Percentiles rank a stretch among this genome's conserved stretches.
Evolutionary conservation across 2,329 filamentous ascomycete genomes (phyloP).

Genomic region (Amylocarpus encephaloides): DNA sequence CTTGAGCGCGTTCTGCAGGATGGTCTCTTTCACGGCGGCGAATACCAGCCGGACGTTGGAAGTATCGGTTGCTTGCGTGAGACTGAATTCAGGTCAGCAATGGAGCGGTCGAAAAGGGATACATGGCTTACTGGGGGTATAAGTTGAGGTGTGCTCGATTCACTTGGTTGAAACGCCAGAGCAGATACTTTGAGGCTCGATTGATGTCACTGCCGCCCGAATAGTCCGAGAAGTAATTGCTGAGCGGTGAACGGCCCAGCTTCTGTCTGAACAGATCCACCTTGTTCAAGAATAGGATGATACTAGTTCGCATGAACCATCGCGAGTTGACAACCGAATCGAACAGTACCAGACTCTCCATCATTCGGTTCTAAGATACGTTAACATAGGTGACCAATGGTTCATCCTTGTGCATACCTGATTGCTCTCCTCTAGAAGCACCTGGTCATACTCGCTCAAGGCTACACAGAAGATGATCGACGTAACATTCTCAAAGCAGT

Average conservation of each 20-base stretch:
- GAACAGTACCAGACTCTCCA: slow-evolving; percentile 93
- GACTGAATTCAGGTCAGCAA: slow-evolving; percentile 45
- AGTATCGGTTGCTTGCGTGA: slow-evolving; percentile 97
- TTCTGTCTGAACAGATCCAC: slow-evolving; percentile 98
- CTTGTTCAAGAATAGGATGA: slow-evolving; percentile 98
- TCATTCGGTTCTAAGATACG: slow-evolving; percentile 82
- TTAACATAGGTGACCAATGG: slow-evolving; percentile 11
- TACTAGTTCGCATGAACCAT: slow-evolving; percentile 99
- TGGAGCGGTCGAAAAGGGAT: neutral
- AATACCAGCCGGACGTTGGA: slow-evolving; percentile 98
- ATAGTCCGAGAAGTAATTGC: slow-evolving; percentile 97
- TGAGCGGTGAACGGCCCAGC: slow-evolving; percentile 78
- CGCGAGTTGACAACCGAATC: slow-evolving; percentile 98
- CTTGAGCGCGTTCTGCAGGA: slow-evolving; percentile 94
- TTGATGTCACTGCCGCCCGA: slow-evolving; percentile 97
- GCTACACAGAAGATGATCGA: slow-evolving; percentile 99
- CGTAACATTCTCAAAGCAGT: slow-evolving; percentile 99
- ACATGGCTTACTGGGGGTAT: slow-evolving; percentile 80
- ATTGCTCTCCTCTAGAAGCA: slow-evolving; percentile 91
- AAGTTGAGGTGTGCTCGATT: slow-evolving; percentile 93
- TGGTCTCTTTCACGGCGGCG: slow-evolving; percentile 97
- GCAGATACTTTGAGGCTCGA: slow-evolving; percentile 91
- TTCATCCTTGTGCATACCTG: slow-evolving; percentile 55
- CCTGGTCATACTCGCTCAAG: slow-evolving; percentile 96
- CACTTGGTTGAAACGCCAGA: slow-evolving; percentile 99